Base-by-base conservation (phyloP, 495 filamentous ascomycete species). In the Articulospora tetracladia region DNA sequence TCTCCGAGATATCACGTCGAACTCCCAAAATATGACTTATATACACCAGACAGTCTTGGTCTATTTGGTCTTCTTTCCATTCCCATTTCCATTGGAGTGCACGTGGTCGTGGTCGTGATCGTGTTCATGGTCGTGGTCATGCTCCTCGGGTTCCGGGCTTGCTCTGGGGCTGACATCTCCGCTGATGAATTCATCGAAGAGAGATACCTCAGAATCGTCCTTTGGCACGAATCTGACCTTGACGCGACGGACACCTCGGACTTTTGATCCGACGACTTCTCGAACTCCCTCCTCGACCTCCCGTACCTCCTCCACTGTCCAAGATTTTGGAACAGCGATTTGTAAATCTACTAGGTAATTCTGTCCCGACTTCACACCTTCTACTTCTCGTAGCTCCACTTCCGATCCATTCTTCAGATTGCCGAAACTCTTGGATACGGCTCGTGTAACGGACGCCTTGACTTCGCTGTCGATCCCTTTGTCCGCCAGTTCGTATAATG, bases 321-420 rank as follows among this genome's bases (percentile, higher is more conserved):
- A 92, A 19, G 73, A 71, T 1, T 75, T 80, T 0, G 92, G 90
- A 30, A 93, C 88, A 23, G 84, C 89, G 44, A 97, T 70, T 67
- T 94, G 90, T 26, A 98, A 62, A 64, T 97, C 93, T 67, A 97
- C 84, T 3, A 97, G 76, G 60, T 94, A 97, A 72, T 96, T 98
- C 74, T 97, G 94, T 26, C 94, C 94, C 1, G 88, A 89, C 70
- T 98, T 98, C 68, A 96, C 79, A 55, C 94, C 94, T 46, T 89
- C 86, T 2, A 98, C 82, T 27, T 89, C 87, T 15, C 85, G 78
- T 17, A 82, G 62, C 63, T 88, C 80, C 17, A 92, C 79, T 62
- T 81, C 68, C 19, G 76, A 66, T 11, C 75, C 74, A 22, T 76
- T 69, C 17, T 64, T 71, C 20, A 81, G 63, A 4, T 74, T 74